Evolutionary conservation across 2,329 filamentous ascomycete genomes (phyloP).

Genomic region (Geoglossum cookeanum): DNA sequence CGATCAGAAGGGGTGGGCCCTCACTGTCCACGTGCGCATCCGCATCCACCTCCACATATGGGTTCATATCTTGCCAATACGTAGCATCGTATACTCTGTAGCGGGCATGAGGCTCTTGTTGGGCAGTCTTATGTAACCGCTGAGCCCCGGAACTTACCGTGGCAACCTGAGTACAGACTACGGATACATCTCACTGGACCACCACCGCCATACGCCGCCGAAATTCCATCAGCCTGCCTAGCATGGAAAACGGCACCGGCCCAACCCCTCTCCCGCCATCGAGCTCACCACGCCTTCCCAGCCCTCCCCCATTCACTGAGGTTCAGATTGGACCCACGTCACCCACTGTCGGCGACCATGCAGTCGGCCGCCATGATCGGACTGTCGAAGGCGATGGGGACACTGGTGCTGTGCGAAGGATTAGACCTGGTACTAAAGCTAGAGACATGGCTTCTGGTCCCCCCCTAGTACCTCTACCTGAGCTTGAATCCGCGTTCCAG

Average conservation of each 20-base stretch:
- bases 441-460: constrained; percentile 84
- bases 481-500: constrained; percentile 96
- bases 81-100: background rate
- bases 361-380: constrained; percentile 37
- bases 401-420: constrained; percentile 59
- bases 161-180: too few species aligned
- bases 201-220: too few species aligned
- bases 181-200: too few species aligned
- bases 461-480: constrained; percentile 64
- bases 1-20: constrained; percentile 25
- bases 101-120: too few species aligned
- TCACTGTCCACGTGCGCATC: constrained; percentile 19
- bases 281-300: constrained; percentile 81
- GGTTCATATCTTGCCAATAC: constrained; percentile 9
- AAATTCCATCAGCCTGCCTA: background rate
- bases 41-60: constrained; percentile 2
- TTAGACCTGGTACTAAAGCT: constrained; percentile 83
- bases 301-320: constrained; percentile 84
- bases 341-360: constrained; percentile 41
- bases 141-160: background rate
- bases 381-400: constrained; percentile 35
- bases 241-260: background rate
- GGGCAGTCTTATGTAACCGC: background rate
- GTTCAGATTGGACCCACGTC: constrained; percentile 75
- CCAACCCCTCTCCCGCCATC: constrained; percentile 23